A percentile compares a stretch with the other conserved stretches of the same genome.
Conservation (phyloP, 78 protist genomes). For the Chrysochromulina parva region DNA sequence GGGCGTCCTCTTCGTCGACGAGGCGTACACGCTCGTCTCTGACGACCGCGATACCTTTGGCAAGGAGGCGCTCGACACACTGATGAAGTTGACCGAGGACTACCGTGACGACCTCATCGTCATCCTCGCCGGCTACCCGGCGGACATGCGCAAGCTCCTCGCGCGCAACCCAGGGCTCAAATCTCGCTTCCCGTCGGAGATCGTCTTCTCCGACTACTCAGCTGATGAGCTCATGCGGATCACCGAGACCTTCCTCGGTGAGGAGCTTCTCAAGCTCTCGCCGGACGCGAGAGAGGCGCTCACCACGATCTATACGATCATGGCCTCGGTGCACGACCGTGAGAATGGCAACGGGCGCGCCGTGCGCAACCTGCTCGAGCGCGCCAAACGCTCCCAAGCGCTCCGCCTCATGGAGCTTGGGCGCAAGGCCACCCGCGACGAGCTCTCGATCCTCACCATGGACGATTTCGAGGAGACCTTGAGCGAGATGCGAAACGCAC, state of each 20-base stretch:
- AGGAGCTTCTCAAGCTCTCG: neutral
- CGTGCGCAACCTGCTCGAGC: constrained; percentile 47
- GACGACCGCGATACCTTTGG: neutral
- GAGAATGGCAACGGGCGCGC: constrained; percentile 14
- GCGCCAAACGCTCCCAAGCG: constrained; percentile 37
- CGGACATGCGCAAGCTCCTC: constrained; percentile 5
- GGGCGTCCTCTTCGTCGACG: constrained; percentile 63
- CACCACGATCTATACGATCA: neutral
- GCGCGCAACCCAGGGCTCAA: constrained; percentile 19
- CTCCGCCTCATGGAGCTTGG: neutral
- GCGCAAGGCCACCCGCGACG: neutral
- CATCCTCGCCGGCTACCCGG: constrained; percentile 41
- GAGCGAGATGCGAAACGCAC: neutral
- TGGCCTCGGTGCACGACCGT: neutral
- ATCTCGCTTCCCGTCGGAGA: constrained; percentile 22
- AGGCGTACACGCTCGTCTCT: constrained; percentile 37
- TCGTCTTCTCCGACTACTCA: constrained; percentile 21
- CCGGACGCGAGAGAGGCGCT: constrained; percentile 3
- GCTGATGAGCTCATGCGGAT: constrained; percentile 5
- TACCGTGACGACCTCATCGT: constrained; percentile 32
- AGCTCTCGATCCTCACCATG: neutral
- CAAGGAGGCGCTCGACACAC: constrained; percentile 37
- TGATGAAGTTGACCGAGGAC: constrained; percentile 43
- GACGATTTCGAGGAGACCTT: neutral
- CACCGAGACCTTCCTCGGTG: neutral